Evolutionary conservation across 129 eudicot species (phyloP).

Genomic region (Flaveria ramosissima): DNA sequence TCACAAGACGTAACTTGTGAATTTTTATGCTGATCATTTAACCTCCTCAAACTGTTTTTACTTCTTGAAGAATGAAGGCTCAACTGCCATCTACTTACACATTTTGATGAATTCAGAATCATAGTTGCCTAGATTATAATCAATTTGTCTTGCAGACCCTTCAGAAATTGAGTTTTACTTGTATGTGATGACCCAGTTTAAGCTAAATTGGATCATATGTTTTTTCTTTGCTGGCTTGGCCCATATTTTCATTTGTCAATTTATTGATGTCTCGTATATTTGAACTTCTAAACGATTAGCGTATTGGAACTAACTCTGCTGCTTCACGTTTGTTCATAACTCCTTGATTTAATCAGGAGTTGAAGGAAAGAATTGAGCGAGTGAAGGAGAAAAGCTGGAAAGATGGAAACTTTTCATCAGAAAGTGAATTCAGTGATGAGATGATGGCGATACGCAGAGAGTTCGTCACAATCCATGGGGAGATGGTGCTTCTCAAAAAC

Average conservation of each 20-base stretch:
- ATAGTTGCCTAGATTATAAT: background rate
- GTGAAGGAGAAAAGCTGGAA: constrained; percentile 52
- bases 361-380: constrained; percentile 66
- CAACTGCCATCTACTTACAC: background rate
- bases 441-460: constrained; percentile 78
- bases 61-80: background rate
- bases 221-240: background rate
- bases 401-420: constrained; percentile 59
- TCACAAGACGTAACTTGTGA: background rate
- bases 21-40: constrained; percentile 1
- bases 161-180: constrained; percentile 9
- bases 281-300: background rate
- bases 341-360: constrained; percentile 42
- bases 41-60: constrained; percentile 1
- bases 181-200: background rate
- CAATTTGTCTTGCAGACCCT: constrained; percentile 1
- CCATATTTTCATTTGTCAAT: background rate
- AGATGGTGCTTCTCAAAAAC: constrained; percentile 93
- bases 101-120: background rate
- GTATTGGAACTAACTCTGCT: background rate
- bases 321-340: constrained; percentile 1
- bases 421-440: constrained; percentile 59
- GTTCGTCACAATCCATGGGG: constrained; percentile 80
- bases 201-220: background rate
- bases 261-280: background rate